phyloP scores from a whole-genome alignment of 2,329 filamentous ascomycete species.

The Xylaria multiplex region DNA sequence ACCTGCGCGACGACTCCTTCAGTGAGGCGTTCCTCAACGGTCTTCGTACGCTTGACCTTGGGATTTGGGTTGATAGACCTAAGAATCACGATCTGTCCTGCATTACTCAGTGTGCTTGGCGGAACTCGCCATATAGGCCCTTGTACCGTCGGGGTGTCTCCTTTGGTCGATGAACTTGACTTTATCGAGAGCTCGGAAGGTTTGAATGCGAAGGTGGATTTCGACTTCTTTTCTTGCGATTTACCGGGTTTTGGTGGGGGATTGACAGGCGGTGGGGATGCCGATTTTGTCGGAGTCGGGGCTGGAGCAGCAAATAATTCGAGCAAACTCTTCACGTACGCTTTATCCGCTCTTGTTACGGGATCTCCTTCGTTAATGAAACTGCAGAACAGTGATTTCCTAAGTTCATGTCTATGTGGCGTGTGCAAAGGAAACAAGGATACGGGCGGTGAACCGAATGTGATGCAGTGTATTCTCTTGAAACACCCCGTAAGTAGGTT shows the following conservation, averaged over 20 bases:
- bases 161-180: slow-evolving; percentile 34
- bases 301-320: slow-evolving; percentile 73
- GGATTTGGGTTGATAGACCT: slow-evolving; percentile 58
- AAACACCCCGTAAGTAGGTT: slow-evolving; percentile 75
- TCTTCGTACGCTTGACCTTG: slow-evolving; percentile 57
- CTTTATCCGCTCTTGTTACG: slow-evolving; percentile 78
- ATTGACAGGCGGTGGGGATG: slow-evolving; percentile 24
- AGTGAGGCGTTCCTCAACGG: slow-evolving; percentile 59
- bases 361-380: slow-evolving; percentile 91
- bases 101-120: slow-evolving; percentile 72
- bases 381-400: slow-evolving; percentile 78
- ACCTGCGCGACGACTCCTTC: slow-evolving; percentile 75
- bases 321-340: slow-evolving; percentile 77
- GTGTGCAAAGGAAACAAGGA: slow-evolving; percentile 74
- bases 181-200: slow-evolving; percentile 45
- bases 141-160: slow-evolving; percentile 35
- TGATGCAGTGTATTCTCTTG: slow-evolving; percentile 83
- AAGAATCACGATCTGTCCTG: slow-evolving; percentile 75
- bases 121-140: slow-evolving; percentile 72
- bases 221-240: slow-evolving; percentile 46
- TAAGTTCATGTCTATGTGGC: slow-evolving; percentile 59
- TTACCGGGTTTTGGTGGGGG: slow-evolving; percentile 38
- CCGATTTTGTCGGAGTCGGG: slow-evolving; percentile 43
- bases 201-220: slow-evolving; percentile 40
- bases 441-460: slow-evolving; percentile 84